Conservation (phyloP, 768 basidiomycete species). For the Mycena indigotica region DNA sequence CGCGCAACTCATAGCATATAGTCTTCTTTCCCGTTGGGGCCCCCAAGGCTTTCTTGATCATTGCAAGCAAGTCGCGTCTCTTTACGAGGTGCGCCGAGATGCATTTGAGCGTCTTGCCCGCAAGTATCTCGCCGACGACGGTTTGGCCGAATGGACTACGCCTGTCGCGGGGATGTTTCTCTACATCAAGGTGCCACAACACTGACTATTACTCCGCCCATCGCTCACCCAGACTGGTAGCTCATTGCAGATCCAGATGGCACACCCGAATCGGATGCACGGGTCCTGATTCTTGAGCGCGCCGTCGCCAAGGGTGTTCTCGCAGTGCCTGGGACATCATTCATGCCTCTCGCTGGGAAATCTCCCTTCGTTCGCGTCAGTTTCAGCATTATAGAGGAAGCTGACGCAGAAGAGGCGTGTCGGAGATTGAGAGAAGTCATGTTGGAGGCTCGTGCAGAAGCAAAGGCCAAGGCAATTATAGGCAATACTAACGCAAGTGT, state of each 20-base stretch:
- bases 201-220: constrained; percentile 17
- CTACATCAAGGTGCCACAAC: constrained; percentile 44
- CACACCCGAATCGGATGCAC: neutral
- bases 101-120: constrained; percentile 62
- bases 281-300: constrained; percentile 9
- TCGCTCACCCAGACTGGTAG: neutral
- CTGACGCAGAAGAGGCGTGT: constrained; percentile 18
- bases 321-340: constrained; percentile 18
- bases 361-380: constrained; percentile 20
- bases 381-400: constrained; percentile 19
- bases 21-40: constrained; percentile 58
- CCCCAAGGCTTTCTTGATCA: constrained; percentile 63
- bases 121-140: constrained; percentile 53
- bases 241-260: neutral
- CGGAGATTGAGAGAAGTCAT: constrained; percentile 16
- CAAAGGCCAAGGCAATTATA: neutral
- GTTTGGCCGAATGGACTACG: constrained; percentile 56
- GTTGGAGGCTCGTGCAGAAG: constrained; percentile 16
- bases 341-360: constrained; percentile 18
- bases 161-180: constrained; percentile 76
- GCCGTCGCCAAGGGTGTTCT: constrained; percentile 17
- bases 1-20: constrained; percentile 49
- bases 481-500: neutral
- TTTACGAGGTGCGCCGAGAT: constrained; percentile 59
- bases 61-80: constrained; percentile 52